Base-by-base conservation (phyloP, 140 eudicot species). In the Senecio squalidus region DNA sequence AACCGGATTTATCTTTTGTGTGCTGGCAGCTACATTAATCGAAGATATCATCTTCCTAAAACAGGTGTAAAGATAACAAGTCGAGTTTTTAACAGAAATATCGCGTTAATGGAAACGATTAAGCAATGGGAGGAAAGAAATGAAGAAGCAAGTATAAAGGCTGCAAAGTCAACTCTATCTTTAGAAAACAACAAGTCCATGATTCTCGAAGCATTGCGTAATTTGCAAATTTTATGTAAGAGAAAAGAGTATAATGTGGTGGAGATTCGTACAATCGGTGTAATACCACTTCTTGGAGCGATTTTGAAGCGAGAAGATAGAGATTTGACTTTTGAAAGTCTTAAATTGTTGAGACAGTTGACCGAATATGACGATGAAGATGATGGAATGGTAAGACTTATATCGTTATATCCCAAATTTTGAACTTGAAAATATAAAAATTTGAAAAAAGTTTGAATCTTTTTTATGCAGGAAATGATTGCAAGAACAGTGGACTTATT, bases 81-180 rank as follows among this genome's bases (percentile, higher is more conserved):
- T 67, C 62, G 14, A 60, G 60, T 18, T 40, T 36, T 74, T 49
- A 82, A 68, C 55, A 54, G 77, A 13, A 86, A 86, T 69, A 72
- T 54, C 43, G 95, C 92, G 22, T 50, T 86, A 9, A 65, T 69
- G 70, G 82, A 74, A 34, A 86, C 86, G 8, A 86, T 86, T 28
- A 70, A 74, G 55, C 80, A 82, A 63, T 86, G 95, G 95, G 79
- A 79, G 70, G 80, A 79, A 64, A 76, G 92, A 77, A 76, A 86
- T 74, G 95, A 82, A 28, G 66, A 77, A 54, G 84, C 82, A 45
- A 63, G 74, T 27, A 74, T 85, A 23, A 85, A 75, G 71, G 76
- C 70, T 18, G 84, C 89, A 24, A 69, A 71, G 22, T 77, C 82
- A 56, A 87, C 80, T 43, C 70, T 86, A 38, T 31, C 81, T 25